Evolutionary conservation across 768 basidiomycete genomes (phyloP), one percentile per base, ranked within the genome.

Genomic region (Russula ochroleuca): DNA sequence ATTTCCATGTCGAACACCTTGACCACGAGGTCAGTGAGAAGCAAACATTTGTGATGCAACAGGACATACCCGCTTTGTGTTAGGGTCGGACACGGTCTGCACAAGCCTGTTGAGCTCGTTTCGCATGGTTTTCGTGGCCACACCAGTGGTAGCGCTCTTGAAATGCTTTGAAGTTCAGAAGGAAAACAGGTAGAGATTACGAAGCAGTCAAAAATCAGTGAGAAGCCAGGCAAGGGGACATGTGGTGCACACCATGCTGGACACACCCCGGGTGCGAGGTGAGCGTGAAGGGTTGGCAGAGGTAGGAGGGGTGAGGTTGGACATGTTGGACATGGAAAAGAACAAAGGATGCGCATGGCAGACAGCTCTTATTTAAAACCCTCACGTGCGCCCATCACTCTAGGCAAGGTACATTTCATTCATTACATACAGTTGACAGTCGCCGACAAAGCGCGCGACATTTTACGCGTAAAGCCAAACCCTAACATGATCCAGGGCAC

Each of bases 1-100:
- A 95, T 94, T 78, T 98, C 92, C 50, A 85, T 85, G 75, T 91
- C 87, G 77, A 96, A 95, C 21, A 85, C 83, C 90, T 91, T 67
- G 28, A 57, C 57, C 15, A 62, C 15, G 35, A 64, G 53, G 68
- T 63, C 57, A 9, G 25, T 71, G 68, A 64, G 64, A 31, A 38
- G 11, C 25, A 15, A 37, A 31, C 5, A 31, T 45, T 28, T 15
- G 5, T n/a, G 28, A 23, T 5, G 8, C 40, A 4, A 38, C 7
- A 43, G 37, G 23, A 48, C 67, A 33, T 55, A 86, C 90, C 81
- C 86, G 88, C 72, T 81, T 83, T 59, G 78, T 75, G 31, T 70
- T 70, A 40, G 81, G 75, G 71, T 88, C 84, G 56, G 82, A 73
- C 56, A 86, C 80, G n/a, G 81, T 81, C 55, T 78, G 76, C 62